Conservation (phyloP, 2,329 filamentous ascomycete genomes). For the Bipolaris gigantea region DNA sequence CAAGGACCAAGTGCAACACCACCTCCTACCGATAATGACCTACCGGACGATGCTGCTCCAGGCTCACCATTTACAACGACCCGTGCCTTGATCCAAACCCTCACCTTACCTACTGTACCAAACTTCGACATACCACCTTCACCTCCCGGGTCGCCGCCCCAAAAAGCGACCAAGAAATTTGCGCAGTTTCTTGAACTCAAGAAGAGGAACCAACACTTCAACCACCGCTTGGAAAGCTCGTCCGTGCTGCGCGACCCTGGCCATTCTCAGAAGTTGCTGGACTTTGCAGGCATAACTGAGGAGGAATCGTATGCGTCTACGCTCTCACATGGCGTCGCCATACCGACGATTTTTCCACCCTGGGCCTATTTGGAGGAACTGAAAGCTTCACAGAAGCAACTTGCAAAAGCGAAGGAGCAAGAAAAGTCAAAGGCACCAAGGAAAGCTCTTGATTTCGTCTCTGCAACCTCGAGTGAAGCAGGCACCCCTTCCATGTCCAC, state of each 20-base stretch:
- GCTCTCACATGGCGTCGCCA: constrained; percentile 43
- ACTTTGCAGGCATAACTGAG: constrained; percentile 63
- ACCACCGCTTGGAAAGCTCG: constrained; percentile 69
- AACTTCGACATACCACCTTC: constrained; percentile 76
- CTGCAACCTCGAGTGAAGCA: constrained; percentile 30
- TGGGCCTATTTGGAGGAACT: constrained; percentile 51
- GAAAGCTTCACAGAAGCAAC: constrained; percentile 45
- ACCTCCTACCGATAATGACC: constrained; percentile 19
- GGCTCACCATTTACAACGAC: constrained; percentile 68
- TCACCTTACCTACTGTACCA: constrained; percentile 72
- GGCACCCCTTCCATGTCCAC: constrained; percentile 26
- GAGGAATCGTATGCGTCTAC: constrained; percentile 69
- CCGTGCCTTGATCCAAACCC: constrained; percentile 66
- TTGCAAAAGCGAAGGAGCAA: constrained; percentile 38
- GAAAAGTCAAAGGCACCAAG: constrained; percentile 33
- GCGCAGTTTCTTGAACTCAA: constrained; percentile 76
- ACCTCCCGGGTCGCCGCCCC: constrained; percentile 60
- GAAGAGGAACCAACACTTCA: constrained; percentile 75
- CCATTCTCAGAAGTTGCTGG: constrained; percentile 71
- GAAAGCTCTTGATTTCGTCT: constrained; percentile 41
- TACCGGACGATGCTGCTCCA: constrained; percentile 27
- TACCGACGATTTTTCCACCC: constrained; percentile 46
- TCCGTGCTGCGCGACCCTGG: constrained; percentile 71
- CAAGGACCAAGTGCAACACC: constrained; percentile 34
- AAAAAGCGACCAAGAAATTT: constrained; percentile 64